Evolutionary conservation across 805 yeast species (phyloP), one percentile per base, ranked within the genome.

Genomic region (Pichia pseudocactophila): DNA sequence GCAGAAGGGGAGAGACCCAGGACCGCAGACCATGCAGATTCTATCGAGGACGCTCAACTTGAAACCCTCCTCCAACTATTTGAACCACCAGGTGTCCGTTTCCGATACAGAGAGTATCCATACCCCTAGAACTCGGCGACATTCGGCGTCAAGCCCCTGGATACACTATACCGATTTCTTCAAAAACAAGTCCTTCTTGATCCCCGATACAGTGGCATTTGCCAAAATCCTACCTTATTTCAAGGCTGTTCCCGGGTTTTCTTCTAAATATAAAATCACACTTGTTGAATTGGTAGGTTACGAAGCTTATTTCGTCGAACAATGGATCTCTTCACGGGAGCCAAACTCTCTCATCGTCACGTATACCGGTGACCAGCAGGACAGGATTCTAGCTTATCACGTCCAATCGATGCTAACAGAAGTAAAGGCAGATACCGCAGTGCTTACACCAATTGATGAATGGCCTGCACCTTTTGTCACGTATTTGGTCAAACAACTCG

Each of bases 231-330:
- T 34, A n/a, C 47, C 47, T 2, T 40, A 33, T 19, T 44, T 44
- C 15, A 37, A 40, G 20, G 35, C 38, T 11, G 12, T 30, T 3
- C 34, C 40, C 3, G 25, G 15, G 7, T 39, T 33, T n/a, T 35
- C 40, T 2, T 35, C 33, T 1, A 27, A 20, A 4, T 43, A 30
- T 17, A 35, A 36, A 19, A 39, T 43, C 13, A 12, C 19, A 4
- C 17, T 39, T 11, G 46, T 43, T 11, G 46, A 43, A 7, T 30
- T 43, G 33, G 40, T 34, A 1, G 97, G 98, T 2, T 87, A 82
- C 57, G 97, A 92, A 61, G 74, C 84, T 13, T 92, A 92, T 58
- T 69, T 92, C 31, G 95, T 90, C 10, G 97, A 92, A 59, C 97
- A 90, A 60, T 92, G 98, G 98, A 81, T 84, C 3, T 71, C 82